Base-by-base conservation (phyloP, 805 yeast genomes). In the Yamadazyma nakazawae region DNA sequence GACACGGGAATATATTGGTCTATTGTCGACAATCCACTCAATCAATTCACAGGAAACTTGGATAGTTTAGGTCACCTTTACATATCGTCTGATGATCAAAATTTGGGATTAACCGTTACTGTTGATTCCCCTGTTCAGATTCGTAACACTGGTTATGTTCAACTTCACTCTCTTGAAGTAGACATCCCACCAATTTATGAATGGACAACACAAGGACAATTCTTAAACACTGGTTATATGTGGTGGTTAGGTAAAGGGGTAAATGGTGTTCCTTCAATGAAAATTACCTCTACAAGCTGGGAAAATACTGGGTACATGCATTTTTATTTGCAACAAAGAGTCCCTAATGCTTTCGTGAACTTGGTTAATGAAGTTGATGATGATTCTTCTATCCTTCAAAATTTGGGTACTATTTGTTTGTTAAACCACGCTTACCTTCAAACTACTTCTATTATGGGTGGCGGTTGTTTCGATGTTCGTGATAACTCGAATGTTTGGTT, bases 351-450 rank as follows among this genome's bases (percentile, higher is more conserved):
- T 13, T 12, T 40, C 5, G 60, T 51, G 14, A 37, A 37, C 17
- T 44, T 56, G 13, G 60, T 57, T 17, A 40, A 41, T 26, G 42
- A 41, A 11, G 17, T 14, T 13, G 31, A 14, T 4, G 39, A 49
- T 6, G 51, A 57, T 17, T 36, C 40, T 12, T 38, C 47, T 1
- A 56, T 58, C 16, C 53, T 52, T 45, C n/a, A 45, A 42, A 43
- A 62, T 40, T 32, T 42, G 17, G 66, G 66, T 40, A 52, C 55
- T 18, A 54, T 62, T 37, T 63, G 68, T 55, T 56, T 64, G 37
- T 28, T 44, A 37, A 61, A 61, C 39, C 49, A 54, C 25, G 46
- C 35, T n/a, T 60, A 48, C 43, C 11, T 24, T 16, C 60, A 55
- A 43, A 48, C 53, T 6, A 45, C 57, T n/a, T 19, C 37, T n/a